These are phyloP conservation scores for Cronartium ribicola DNA, from an alignment of 1,284 basidiomycete genomes.

Conservation along the genomic window DNA sequence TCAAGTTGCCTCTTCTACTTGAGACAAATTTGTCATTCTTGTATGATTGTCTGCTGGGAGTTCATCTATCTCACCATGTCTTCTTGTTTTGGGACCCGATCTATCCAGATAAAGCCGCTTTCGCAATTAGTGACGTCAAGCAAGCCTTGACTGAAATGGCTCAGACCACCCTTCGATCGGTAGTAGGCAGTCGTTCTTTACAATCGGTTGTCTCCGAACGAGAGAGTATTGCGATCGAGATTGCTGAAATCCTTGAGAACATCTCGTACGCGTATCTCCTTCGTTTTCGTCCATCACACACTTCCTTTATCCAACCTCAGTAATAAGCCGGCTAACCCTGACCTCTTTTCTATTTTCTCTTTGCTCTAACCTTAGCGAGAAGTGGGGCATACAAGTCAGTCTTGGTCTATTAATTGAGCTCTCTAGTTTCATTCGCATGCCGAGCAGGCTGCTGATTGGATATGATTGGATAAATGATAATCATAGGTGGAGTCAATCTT, in stretches of 20 bases:
- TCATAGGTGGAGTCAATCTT: conserved; percentile 12
- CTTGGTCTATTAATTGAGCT: too few species aligned
- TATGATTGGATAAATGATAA: neutral
- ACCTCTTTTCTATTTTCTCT: neutral
- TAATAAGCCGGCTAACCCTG: neutral
- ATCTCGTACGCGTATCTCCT: conserved; percentile 3
- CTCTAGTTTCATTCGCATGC: neutral
- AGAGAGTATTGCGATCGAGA: conserved; percentile 91
- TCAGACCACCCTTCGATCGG: conserved; percentile 90
- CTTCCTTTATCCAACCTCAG: neutral
- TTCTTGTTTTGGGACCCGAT: neutral
- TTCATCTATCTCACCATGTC: neutral
- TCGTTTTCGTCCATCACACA: neutral
- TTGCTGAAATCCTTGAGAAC: conserved; percentile 76
- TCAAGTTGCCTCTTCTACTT: neutral
- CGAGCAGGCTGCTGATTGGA: too few species aligned
- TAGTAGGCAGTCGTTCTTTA: conserved; percentile 46
- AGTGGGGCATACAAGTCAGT: conserved; percentile 67
- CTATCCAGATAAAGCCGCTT: conserved; percentile 84
- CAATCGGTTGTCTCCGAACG: conserved; percentile 66
- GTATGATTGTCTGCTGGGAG: neutral
- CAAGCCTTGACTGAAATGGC: conserved; percentile 85
- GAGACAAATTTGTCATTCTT: neutral
- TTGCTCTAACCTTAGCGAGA: conserved; percentile 48
- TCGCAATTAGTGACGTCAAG: conserved; percentile 81